Base-by-base conservation (phyloP, 371 early-diverging fungal genomes). In the Amoeboaphelidium protococcarum region DNA sequence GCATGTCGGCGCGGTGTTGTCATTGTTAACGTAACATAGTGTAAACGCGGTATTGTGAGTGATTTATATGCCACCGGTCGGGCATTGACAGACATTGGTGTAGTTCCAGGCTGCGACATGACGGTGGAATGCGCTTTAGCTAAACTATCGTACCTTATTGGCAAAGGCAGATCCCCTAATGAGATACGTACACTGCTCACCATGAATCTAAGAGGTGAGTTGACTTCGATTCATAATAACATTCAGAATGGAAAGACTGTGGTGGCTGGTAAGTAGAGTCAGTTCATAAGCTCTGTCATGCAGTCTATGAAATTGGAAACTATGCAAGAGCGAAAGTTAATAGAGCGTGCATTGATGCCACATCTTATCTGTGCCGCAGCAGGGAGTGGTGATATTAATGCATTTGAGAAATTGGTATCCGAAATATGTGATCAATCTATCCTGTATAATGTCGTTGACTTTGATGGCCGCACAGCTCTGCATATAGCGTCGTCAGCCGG, bases 21-120 rank as follows among this genome's bases (percentile, higher is more conserved):
- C 6, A 81, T 95, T 54, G 87, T 95, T 47, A 95, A 92, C 53
- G 85, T 86, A 49, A 82, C 91, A 2, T 90, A 76, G 66, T 68
- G 75, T 57, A 60, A 74, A 47, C 72, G 76, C 2, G 96, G 91
- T 3, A 62, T 78, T 20, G 94, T 95, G 3, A 76, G 81, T 0
- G 87, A 86, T 55, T 55, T 75, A 1, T 95, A 95, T 54, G 87
- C 81, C 4, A 87, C 91, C 0, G 88, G 89, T 6, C 77, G 80
- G 41, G 84, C 82, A 4, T 57, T 95, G 2, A 56, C 73, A 13
- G 62, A 67, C 23, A 71, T 82, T 22, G 82, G 86, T 26, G 86
- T 92, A 0, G 78, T 92, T 2, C 81, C 96, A 0, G 96, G 96
- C 16, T 70, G 22, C n/a, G 53, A 52, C 42, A 50, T 50, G 50